phyloP scores from a whole-genome alignment of 805 yeast genomes.

The Scheffersomyces spartinae region DNA sequence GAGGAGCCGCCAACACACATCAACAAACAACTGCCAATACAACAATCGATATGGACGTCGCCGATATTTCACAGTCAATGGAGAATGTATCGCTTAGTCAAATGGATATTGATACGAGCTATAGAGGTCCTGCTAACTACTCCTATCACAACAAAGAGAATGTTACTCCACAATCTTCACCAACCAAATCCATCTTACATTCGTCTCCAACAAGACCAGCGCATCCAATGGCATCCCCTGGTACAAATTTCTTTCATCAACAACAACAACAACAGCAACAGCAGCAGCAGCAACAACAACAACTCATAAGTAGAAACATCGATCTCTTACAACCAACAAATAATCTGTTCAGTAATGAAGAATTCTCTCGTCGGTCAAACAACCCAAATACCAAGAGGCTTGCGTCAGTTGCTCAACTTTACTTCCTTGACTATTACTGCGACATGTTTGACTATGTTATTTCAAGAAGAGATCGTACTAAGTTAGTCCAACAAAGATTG shows the following conservation, averaged over 20 bases:
- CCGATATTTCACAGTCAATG: conserved; percentile 29
- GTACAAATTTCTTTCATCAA: conserved; percentile 5
- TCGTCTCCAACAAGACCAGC: conserved; percentile 13
- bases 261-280: conserved; percentile 3
- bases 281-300: conserved; percentile 7
- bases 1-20: too few relatives aligned
- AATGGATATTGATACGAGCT: conserved; percentile 31
- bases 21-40: too few relatives aligned
- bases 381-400: conserved; percentile 71
- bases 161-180: conserved; percentile 23
- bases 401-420: conserved; percentile 88
- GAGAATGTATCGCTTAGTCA: conserved; percentile 29
- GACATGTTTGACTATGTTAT: conserved; percentile 91
- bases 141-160: conserved; percentile 22
- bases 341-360: conserved; percentile 12
- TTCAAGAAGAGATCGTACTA: conserved; percentile 71
- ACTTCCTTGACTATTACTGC: conserved; percentile 89
- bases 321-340: conserved; percentile 19
- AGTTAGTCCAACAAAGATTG: conserved; percentile 51
- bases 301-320: conserved; percentile 9
- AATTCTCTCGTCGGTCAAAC: conserved; percentile 47
- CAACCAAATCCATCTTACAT: conserved; percentile 25
- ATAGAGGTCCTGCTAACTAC: conserved; percentile 7
- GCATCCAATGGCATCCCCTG: conserved; percentile 6
- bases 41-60: too few relatives aligned